Evolutionary conservation across 306 rosid genomes (phyloP).

Genomic region (Benincasa hispida): DNA sequence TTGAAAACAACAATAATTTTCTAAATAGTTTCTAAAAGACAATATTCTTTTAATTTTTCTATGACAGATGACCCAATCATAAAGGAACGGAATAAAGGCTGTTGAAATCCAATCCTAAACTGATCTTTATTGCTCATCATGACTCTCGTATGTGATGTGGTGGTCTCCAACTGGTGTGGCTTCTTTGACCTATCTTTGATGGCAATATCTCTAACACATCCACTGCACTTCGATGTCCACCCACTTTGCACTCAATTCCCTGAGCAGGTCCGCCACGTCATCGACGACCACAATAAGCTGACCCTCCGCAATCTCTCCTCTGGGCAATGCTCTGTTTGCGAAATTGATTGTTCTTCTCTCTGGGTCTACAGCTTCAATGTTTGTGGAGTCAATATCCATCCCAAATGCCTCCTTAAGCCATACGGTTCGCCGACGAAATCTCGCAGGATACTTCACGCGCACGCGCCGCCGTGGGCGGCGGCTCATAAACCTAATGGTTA

Average conservation of each 20-base stretch:
- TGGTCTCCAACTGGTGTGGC: too few species aligned
- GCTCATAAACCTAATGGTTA: too few species aligned
- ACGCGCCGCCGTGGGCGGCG: background rate
- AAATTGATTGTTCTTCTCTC: background rate
- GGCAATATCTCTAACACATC: too few species aligned
- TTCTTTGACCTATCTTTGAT: too few species aligned
- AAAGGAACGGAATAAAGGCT: too few species aligned
- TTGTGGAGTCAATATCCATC: background rate
- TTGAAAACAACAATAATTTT: too few species aligned
- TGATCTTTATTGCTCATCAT: too few species aligned
- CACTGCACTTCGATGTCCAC: slow-evolving; percentile 9
- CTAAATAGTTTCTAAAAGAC: too few species aligned
- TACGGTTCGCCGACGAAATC: background rate
- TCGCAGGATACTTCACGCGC: background rate
- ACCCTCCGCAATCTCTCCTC: background rate
- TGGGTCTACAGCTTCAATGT: background rate
- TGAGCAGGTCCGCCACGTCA: background rate
- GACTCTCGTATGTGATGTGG: too few species aligned
- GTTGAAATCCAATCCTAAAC: too few species aligned
- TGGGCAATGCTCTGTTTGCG: background rate
- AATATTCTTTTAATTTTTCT: too few species aligned
- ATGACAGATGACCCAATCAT: too few species aligned
- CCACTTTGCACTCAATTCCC: slow-evolving; percentile 16
- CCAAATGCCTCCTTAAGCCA: background rate
- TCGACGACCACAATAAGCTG: background rate